Percentiles rank a stretch among this genome's conserved stretches.
Conservation (phyloP, 805 yeast species). For the Ogataea parapolymorpha region DNA sequence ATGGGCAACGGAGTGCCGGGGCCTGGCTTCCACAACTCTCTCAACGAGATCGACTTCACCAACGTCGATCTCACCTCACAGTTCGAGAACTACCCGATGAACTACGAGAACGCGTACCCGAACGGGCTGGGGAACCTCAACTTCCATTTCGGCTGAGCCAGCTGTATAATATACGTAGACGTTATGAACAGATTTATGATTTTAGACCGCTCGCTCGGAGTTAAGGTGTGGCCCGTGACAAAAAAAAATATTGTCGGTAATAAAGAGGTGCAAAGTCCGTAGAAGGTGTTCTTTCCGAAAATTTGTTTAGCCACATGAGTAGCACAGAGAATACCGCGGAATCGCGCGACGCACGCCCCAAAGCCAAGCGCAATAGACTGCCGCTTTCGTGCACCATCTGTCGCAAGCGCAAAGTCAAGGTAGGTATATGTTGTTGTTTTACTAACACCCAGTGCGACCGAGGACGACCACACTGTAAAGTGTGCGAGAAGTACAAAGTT, state of each 20-base stretch:
- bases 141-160: constrained; percentile 9
- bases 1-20: constrained; percentile 8
- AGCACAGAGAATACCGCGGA: background rate
- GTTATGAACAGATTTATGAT: constrained; percentile 3
- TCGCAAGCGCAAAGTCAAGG: constrained; percentile 44
- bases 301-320: background rate
- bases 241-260: constrained; percentile 3
- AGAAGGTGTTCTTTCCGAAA: background rate
- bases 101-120: constrained; percentile 8
- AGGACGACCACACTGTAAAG: constrained; percentile 32
- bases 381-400: constrained; percentile 47
- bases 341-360: constrained; percentile 1
- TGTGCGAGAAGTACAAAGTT: constrained; percentile 30
- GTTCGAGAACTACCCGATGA: constrained; percentile 20
- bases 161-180: background rate
- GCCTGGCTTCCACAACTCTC: constrained; percentile 28
- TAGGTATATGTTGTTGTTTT: constrained; percentile 21
- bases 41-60: constrained; percentile 38
- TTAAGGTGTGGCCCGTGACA: background rate
- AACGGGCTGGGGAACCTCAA: constrained; percentile 21
- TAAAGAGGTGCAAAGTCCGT: constrained; percentile 7
- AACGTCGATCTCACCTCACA: constrained; percentile 34
- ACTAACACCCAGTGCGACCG: constrained; percentile 31
- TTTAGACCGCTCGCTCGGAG: background rate
- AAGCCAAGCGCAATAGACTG: constrained; percentile 38